Percentiles rank a stretch among this genome's conserved stretches.
These are phyloP conservation scores for Metarhizium anisopliae DNA, from an alignment of 2,329 filamentous ascomycete genomes.

Conservation along the genomic window DNA sequence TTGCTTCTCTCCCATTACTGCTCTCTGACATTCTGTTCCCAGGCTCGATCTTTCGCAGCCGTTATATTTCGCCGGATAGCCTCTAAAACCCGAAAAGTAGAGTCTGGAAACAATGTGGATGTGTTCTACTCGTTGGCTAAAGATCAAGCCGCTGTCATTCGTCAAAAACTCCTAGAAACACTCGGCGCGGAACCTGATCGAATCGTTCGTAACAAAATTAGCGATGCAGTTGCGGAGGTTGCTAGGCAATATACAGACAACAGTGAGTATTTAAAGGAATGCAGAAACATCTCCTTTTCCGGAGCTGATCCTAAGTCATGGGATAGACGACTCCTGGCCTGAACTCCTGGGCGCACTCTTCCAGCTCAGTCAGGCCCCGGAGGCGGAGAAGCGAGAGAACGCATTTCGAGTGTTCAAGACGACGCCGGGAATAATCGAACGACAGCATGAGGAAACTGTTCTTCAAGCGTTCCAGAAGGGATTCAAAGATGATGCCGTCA, in stretches of 20 bases:
- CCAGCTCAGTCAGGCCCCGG: slow-evolving; percentile 77
- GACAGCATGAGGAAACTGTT: slow-evolving; percentile 88
- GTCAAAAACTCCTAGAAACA: slow-evolving; percentile 72
- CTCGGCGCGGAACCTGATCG: slow-evolving; percentile 65
- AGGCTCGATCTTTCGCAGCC: slow-evolving; percentile 80
- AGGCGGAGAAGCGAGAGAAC: slow-evolving; percentile 78
- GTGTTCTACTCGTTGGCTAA: slow-evolving; percentile 72
- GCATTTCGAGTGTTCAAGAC: slow-evolving; percentile 94
- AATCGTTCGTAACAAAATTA: slow-evolving; percentile 84
- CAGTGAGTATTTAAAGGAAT: slow-evolving; percentile 44
- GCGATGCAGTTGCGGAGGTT: slow-evolving; percentile 93
- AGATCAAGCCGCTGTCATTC: slow-evolving; percentile 68
- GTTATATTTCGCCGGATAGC: slow-evolving; percentile 93
- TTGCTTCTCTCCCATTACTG: background rate
- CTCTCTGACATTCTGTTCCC: slow-evolving; percentile 25
- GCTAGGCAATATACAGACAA: slow-evolving; percentile 91
- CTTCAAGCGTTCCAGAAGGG: slow-evolving; percentile 81
- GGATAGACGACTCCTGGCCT: slow-evolving; percentile 71
- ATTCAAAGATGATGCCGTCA: slow-evolving; percentile 79
- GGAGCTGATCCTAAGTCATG: slow-evolving; percentile 6
- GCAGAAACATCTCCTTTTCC: slow-evolving; percentile 4
- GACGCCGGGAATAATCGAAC: slow-evolving; percentile 91
- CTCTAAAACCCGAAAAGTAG: slow-evolving; percentile 75
- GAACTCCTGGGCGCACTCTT: slow-evolving; percentile 83
- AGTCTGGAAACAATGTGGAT: slow-evolving; percentile 64